Base-by-base conservation (phyloP, 129 eudicot genomes). In the Artemisia tridentata region DNA sequence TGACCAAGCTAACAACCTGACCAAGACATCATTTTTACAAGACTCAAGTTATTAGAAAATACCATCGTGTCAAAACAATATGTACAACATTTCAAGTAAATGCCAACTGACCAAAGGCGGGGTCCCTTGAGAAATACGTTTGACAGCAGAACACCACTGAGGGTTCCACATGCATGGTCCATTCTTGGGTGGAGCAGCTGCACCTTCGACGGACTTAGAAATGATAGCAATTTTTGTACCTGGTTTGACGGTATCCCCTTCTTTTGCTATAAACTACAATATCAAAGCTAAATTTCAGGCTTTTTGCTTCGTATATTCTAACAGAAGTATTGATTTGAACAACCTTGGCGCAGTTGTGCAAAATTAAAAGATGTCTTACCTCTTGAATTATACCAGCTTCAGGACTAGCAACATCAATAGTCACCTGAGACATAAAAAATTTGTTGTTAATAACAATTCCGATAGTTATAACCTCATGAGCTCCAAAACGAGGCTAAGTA, bases 231-330 rank as follows among this genome's bases (percentile, higher is more conserved):
- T 72, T 80, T 86, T 92, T 27, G 86, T 82, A 76, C 96, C 96
- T 47, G 98, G 96, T 65, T 86, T 95, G 62, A 92, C 98, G 10
- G 96, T 92, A 65, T 88, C 98, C 59, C 98, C 98, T 86, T 88
- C 96, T 64, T 88, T 88, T 68, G 96, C 91, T 47, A 88, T 78
- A 81, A 88, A 88, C 98, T 92, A 83, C 18, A 71, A 79, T n/a
- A 66, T 34, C 27, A 46, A 79, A 64, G 27, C 34, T 73, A 50
- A 56, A 34, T 34, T 64, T 77, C 64, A 73, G 71, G 71, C 63
- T 61, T 72, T 12, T 41, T 3, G 34, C 34, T 29, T 29, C 34
- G 2, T 1, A 29, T 29, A 29, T 29, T n/a, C n/a, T n/a, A n/a
- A n/a, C n/a, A n/a, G n/a, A n/a, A n/a, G n/a, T n/a, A n/a, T n/a